Evolutionary conservation across 2,329 filamentous ascomycete species (phyloP).

Genomic region (Pseudogymnoascus sp.): DNA sequence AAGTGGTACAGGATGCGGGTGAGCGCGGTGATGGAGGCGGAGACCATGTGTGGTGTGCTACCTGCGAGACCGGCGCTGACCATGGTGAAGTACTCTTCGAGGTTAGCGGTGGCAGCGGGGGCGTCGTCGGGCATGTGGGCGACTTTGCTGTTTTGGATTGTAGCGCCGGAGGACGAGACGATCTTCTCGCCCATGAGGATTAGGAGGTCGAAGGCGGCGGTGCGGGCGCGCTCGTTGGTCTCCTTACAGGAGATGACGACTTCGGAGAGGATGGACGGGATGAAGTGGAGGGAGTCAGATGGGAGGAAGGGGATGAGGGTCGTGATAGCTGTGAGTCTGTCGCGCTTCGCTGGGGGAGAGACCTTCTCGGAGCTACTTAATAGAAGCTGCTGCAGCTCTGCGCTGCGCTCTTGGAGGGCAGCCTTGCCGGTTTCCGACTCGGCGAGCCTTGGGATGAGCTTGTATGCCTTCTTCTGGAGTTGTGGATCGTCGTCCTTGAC

Average conservation of each 20-base stretch:
- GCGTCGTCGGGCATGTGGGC: conserved; percentile 79
- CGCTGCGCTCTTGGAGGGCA: conserved; percentile 69
- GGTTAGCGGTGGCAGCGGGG: conserved; percentile 66
- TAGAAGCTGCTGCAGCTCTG: conserved; percentile 75
- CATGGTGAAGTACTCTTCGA: conserved; percentile 98
- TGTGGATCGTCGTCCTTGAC: conserved; percentile 79
- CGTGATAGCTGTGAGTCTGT: conserved; percentile 75
- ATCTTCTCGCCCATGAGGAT: conserved; percentile 84
- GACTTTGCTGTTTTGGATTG: conserved; percentile 79
- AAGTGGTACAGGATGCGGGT: conserved; percentile 93
- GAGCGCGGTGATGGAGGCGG: conserved; percentile 89
- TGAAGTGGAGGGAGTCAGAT: conserved; percentile 76
- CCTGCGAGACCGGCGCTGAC: conserved; percentile 91
- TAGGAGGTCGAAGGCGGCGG: conserved; percentile 81
- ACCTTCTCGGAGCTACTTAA: conserved; percentile 76
- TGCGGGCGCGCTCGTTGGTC: conserved; percentile 89
- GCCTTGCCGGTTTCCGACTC: conserved; percentile 69
- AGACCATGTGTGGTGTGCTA: conserved; percentile 93
- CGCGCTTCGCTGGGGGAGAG: conserved; percentile 75
- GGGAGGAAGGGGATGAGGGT: conserved; percentile 76
- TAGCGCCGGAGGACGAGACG: conserved; percentile 54
- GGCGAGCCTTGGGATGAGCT: conserved; percentile 84
- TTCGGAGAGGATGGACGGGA: conserved; percentile 83
- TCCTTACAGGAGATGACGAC: conserved; percentile 96
- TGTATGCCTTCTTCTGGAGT: conserved; percentile 98